Conservation (phyloP, 345 rosid species). For the Melastoma malabathricum region DNA sequence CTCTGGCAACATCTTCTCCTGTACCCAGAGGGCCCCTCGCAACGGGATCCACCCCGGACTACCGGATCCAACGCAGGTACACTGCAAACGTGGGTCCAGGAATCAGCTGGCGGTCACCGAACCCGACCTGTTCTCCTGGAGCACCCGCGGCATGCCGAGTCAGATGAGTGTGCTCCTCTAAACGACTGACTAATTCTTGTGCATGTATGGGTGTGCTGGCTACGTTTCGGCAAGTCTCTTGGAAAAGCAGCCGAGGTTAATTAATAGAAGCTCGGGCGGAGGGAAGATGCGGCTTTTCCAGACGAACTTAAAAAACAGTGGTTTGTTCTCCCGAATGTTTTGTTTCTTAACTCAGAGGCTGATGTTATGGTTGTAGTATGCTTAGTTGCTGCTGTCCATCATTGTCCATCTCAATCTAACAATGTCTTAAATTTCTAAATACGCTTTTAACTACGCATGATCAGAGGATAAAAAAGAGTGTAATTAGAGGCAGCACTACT, state of each 20-base stretch:
- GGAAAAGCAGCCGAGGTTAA: slow-evolving; percentile 2
- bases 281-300: neutral
- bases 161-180: slow-evolving; percentile 29
- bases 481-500: too few species aligned
- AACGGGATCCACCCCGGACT: slow-evolving; percentile 59
- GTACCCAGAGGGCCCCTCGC: slow-evolving; percentile 38
- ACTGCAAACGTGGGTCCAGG: slow-evolving; percentile 67
- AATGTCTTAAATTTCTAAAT: too few species aligned
- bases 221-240: slow-evolving; percentile 12
- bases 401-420: too few species aligned
- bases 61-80: slow-evolving; percentile 43
- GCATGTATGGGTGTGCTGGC: slow-evolving; percentile 30
- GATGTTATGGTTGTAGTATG: too few species aligned
- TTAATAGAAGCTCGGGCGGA: neutral
- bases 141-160: slow-evolving; percentile 76
- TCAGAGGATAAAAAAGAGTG: too few species aligned
- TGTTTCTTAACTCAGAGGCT: too few species aligned
- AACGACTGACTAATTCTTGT: slow-evolving; percentile 13
- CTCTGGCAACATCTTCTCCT: slow-evolving; percentile 15
- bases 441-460: too few species aligned
- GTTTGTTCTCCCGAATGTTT: too few species aligned
- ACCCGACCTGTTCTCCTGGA: slow-evolving; percentile 62
- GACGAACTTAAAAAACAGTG: too few species aligned
- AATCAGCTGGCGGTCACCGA: slow-evolving; percentile 63
- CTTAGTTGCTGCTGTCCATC: too few species aligned